Conservation (phyloP, 2,329 filamentous ascomycete species). For the Dichotomopilus funicola region DNA sequence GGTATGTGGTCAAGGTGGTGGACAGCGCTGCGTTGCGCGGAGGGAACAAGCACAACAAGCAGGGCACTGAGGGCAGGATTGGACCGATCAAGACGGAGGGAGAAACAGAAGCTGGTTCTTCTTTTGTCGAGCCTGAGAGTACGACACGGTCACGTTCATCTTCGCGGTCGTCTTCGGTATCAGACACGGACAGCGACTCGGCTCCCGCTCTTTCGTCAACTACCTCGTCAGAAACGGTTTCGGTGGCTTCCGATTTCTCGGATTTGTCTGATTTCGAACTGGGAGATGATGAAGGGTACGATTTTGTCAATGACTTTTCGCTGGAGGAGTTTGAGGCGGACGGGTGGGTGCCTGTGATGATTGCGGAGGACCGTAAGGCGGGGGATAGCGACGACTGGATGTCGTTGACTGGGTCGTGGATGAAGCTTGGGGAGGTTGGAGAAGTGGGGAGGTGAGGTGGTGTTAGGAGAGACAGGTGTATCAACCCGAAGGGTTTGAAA, state of each 20-base stretch:
- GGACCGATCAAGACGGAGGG: background rate
- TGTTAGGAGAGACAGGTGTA: background rate
- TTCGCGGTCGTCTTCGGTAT: no score
- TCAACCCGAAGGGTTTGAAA: no score
- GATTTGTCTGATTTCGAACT: background rate
- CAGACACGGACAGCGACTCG: no score
- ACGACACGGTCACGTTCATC: no score
- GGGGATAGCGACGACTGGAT: slow-evolving; percentile 10
- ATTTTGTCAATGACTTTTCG: slow-evolving; percentile 1
- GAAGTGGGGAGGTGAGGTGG: background rate
- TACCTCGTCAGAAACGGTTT: no score
- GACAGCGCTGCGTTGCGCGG: background rate
- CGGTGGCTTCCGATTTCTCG: background rate
- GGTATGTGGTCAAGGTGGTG: background rate
- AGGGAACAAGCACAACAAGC: background rate
- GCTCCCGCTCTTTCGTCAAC: no score
- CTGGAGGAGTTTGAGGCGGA: background rate
- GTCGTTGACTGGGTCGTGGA: slow-evolving; percentile 14
- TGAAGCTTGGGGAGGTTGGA: slow-evolving; percentile 4
- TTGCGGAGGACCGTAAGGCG: slow-evolving; percentile 3
- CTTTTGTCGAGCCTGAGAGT: no score
- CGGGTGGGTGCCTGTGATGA: slow-evolving; percentile 14
- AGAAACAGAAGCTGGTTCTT: no score
- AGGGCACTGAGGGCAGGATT: background rate
- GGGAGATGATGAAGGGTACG: background rate